Conservation (phyloP, 2,329 filamentous ascomycete species). For the Trichoderma endophyticum region DNA sequence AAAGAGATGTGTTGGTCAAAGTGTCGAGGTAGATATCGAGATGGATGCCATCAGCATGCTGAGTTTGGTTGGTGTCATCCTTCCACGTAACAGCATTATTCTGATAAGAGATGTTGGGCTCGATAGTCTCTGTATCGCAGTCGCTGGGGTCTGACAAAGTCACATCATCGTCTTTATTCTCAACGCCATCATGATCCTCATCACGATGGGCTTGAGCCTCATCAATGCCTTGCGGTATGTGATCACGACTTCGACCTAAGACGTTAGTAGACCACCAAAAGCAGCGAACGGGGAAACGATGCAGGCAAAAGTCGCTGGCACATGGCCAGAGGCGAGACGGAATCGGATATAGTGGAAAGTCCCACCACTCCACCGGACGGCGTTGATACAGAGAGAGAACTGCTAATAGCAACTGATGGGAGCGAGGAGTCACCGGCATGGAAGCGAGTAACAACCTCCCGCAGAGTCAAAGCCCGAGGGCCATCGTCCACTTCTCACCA, state of each 20-base stretch:
- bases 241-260: neutral
- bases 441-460: neutral
- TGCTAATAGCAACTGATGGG: neutral
- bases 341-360: slow-evolving; percentile 6
- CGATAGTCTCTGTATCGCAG: neutral
- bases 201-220: neutral
- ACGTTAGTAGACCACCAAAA: neutral
- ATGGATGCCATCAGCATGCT: neutral
- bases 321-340: neutral
- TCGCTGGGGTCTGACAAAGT: neutral
- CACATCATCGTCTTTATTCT: neutral
- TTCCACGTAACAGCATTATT: slow-evolving; percentile 1
- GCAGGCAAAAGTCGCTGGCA: neutral
- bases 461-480: neutral
- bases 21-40: neutral
- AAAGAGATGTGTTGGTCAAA: neutral
- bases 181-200: neutral
- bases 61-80: neutral
- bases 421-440: neutral
- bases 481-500: neutral
- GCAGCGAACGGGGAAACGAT: neutral
- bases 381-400: neutral
- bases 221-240: neutral
- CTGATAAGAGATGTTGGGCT: neutral
- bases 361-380: neutral